Percentiles rank a stretch among this genome's conserved stretches.
phyloP scores from a whole-genome alignment of 2,329 filamentous ascomycete genomes.

The Cordyceps fumosorosea region DNA sequence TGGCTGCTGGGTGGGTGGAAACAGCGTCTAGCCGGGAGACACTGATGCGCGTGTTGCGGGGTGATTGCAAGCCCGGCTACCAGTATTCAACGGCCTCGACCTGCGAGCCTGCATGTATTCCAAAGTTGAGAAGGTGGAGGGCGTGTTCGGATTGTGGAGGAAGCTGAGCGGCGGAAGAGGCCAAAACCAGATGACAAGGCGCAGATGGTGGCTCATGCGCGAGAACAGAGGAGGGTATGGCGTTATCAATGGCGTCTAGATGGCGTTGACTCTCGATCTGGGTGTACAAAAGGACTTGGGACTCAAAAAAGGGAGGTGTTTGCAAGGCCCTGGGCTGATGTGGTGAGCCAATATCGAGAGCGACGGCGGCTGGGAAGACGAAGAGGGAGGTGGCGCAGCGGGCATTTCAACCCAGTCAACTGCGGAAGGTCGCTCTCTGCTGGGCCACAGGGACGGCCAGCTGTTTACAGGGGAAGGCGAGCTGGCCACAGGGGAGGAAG shows the following conservation, averaged over 20 bases:
- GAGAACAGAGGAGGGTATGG: not conserved
- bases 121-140: not conserved
- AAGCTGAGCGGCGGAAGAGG: not conserved
- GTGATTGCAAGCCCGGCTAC: not conserved
- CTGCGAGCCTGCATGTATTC: not conserved
- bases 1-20: not conserved
- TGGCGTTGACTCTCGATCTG: slow-evolving; percentile 11
- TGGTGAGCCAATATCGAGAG: not conserved
- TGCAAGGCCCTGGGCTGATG: not conserved
- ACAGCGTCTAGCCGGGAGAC: not conserved
- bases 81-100: not conserved
- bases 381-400: not conserved
- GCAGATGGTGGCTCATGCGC: slow-evolving; percentile 11
- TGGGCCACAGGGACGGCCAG: no score
- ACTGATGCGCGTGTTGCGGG: not conserved
- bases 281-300: slow-evolving; percentile 2
- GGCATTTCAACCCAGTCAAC: not conserved
- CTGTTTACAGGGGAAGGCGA: not conserved
- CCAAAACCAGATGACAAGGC: slow-evolving; percentile 6
- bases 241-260: slow-evolving; percentile 6
- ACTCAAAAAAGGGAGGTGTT: not conserved
- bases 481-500: not conserved
- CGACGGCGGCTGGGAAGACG: not conserved
- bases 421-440: no score
- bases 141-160: not conserved